Base-by-base conservation (phyloP, 768 basidiomycete genomes). In the Rhodotorula taiwanensis region DNA sequence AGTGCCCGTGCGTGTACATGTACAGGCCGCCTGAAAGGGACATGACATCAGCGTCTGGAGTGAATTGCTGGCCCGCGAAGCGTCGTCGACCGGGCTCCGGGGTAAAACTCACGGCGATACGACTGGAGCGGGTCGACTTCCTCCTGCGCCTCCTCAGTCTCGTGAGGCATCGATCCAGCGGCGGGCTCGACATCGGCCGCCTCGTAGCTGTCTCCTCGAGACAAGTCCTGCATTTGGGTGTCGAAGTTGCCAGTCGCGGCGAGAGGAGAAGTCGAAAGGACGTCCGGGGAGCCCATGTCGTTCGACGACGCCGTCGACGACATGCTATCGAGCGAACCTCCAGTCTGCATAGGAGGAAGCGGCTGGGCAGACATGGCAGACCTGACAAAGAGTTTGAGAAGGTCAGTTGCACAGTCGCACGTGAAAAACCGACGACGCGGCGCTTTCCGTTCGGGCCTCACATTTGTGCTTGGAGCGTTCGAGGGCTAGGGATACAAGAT, bases 81-180 rank as follows among this genome's bases (percentile, higher is more conserved):
- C 5, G 51, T 20, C n/a, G 28, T n/a, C 27, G 25, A 8, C 39
- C 4, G n/a, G 25, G 28, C 23, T 21, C n/a, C 5, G 47, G 27
- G 43, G 16, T 27, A 44, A 9, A 25, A 54, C 66, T 30, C 36
- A 67, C 66, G 44, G 33, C 58, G 59, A 58, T 63, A 67, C 30
- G 28, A 41, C 49, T 11, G 55, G 1, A 67, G 25, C 1, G 66
- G 60, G 25, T 62, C 66, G 49, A 53, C 54, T 10, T 54, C 20
- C 16, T 59, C 49, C 30, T 50, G 30, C 21, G 30, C 30, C 27
- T 48, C 55, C n/a, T 44, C 27, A 11, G 14, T 56, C 13, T 58
- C 60, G 41, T 59, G 57, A 23, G n/a, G n/a, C n/a, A n/a, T n/a
- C n/a, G n/a, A n/a, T n/a, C 52, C 33, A 15, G 44, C 25, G 28